Evolutionary conservation across 148 eudicot genomes (phyloP).

Genomic region (Persicaria tinctoria): DNA sequence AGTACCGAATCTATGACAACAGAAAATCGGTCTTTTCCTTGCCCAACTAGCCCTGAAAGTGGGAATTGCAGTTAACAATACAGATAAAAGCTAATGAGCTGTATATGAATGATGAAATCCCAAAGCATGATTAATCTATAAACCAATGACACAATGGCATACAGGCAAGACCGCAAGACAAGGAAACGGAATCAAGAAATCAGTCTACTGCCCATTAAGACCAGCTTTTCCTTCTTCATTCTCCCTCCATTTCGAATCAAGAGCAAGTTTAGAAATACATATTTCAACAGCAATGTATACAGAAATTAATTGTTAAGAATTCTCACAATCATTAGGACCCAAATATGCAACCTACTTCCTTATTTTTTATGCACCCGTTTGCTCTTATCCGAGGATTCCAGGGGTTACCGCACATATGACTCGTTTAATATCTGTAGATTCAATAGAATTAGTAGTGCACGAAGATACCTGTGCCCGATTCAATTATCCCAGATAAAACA

Average conservation of each 20-base stretch:
- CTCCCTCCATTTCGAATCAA: neutral
- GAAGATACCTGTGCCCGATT: conserved; percentile 56
- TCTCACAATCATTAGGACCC: neutral
- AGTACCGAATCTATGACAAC: conserved; percentile 89
- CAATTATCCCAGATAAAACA: conserved; percentile 39
- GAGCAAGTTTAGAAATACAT: neutral
- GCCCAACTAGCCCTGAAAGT: conserved; percentile 49
- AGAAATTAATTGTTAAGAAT: neutral
- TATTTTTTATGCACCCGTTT: too few species aligned
- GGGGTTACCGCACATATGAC: neutral
- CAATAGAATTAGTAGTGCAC: neutral
- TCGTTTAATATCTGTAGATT: neutral
- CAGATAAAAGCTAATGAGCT: neutral
- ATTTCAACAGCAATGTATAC: neutral
- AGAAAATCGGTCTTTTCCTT: conserved; percentile 55
- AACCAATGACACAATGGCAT: neutral
- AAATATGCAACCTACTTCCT: neutral
- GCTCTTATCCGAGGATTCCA: too few species aligned
- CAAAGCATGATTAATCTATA: neutral
- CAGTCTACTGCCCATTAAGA: neutral
- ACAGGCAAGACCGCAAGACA: neutral
- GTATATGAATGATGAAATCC: neutral
- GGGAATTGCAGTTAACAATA: neutral
- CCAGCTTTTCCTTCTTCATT: neutral
- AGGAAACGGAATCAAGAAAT: neutral